Evolutionary conservation across 805 yeast genomes (phyloP), one percentile per base, ranked within the genome.

Genomic region (Yarrowia bubula): DNA sequence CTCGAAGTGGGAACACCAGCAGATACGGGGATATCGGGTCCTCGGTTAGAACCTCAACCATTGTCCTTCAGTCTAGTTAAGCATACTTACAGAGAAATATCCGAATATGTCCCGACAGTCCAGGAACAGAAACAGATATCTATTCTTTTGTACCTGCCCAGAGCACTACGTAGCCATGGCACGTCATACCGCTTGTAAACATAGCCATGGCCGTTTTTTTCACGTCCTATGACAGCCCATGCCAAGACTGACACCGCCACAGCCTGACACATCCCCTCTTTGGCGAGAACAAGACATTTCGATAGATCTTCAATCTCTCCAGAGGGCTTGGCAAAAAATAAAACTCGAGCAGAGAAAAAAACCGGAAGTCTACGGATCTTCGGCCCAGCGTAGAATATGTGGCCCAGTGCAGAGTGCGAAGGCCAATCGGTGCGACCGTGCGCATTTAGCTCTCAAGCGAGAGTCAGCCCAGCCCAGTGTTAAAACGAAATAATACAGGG

Each of bases 231-330:
- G 22, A n/a, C 39, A 47, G 6, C 10, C 15, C 17, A 17, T 39
- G 51, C 51, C 51, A 47, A 44, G 50, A 7, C 50, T 14, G 50
- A 31, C 50, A 44, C 50, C 35, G 50, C 50, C 50, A 44, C 50
- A 22, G 13, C 35, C 18, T 44, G 50, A 44, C 50, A 44, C 50
- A 28, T 22, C 50, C 50, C 50, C 50, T 44, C 50, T 44, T 31
- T 44, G 17, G 13, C 50, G 2, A 8, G 18, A 28, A n/a, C 13
- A n/a, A 44, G 38, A 35, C 38, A 35, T 35, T 35, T 31, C 17
- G 17, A 13, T 22, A 22, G 35, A 44, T 43, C 53, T 48, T 48
- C 53, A n/a, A 48, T 48, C 53, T 48, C 53, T 39, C 53, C 53
- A 33, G 39, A 17, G 18, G 53, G 18, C 53, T 48, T 48, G 53